A percentile compares a stretch with the other conserved stretches of the same genome.
phyloP scores from a whole-genome alignment of 2,329 filamentous ascomycete genomes.

The Cryphonectria radicalis region DNA sequence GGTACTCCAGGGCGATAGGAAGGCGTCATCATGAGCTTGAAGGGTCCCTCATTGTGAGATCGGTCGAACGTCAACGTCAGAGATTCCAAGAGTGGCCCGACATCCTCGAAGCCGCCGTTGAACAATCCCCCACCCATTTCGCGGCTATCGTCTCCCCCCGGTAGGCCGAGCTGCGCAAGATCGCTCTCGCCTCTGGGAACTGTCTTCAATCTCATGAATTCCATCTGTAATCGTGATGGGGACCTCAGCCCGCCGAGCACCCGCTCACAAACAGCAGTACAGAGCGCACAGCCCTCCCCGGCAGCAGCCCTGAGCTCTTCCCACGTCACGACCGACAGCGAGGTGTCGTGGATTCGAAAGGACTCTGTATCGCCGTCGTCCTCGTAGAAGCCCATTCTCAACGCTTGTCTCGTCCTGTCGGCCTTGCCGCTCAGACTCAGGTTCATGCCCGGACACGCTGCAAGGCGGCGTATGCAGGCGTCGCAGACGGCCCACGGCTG shows the following conservation, averaged over 20 bases:
- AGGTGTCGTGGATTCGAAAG: constrained; percentile 2
- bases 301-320: background rate
- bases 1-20: background rate
- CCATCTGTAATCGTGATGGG: background rate
- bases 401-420: background rate
- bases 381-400: background rate
- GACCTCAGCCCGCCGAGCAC: background rate
- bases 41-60: background rate
- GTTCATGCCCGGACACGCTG: background rate
- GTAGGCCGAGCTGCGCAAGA: background rate
- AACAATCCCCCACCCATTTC: background rate
- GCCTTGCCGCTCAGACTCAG: background rate
- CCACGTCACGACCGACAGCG: background rate
- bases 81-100: background rate
- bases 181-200: background rate
- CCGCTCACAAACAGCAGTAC: background rate
- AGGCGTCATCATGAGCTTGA: background rate
- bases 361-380: background rate
- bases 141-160: background rate
- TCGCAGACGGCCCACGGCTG: background rate
- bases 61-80: background rate
- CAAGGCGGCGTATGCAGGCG: background rate
- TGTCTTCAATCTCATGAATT: background rate
- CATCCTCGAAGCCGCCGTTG: background rate
- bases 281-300: background rate